A percentile compares a stretch with the other conserved stretches of the same genome.
phyloP scores from a whole-genome alignment of 179 eudicot genomes.

The Nepenthes alata region DNA sequence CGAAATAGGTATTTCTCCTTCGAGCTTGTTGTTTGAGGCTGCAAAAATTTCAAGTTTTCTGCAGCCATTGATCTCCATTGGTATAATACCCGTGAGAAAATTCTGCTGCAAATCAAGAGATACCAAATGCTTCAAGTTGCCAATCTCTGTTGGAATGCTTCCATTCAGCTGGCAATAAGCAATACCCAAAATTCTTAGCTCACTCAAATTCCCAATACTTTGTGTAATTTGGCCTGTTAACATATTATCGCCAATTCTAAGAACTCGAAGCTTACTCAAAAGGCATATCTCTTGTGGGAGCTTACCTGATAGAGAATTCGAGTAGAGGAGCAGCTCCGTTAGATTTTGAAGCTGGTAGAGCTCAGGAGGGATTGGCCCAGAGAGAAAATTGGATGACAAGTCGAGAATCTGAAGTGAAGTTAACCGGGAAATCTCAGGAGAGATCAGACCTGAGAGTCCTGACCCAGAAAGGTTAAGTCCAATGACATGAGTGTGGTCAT shows the following conservation, averaged over 20 bases:
- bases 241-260: constrained; percentile 65
- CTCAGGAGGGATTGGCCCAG: constrained; percentile 57
- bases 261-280: constrained; percentile 52
- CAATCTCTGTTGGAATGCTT: constrained; percentile 56
- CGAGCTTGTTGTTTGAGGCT: constrained; percentile 60
- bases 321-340: constrained; percentile 40
- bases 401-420: constrained; percentile 49
- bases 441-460: constrained; percentile 51
- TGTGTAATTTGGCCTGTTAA: constrained; percentile 38
- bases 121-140: constrained; percentile 41
- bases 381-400: constrained; percentile 47
- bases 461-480: constrained; percentile 48
- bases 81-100: constrained; percentile 41
- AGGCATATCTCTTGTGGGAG: constrained; percentile 51
- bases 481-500: constrained; percentile 37
- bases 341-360: constrained; percentile 50
- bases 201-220: constrained; percentile 44
- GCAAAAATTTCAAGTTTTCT: constrained; percentile 45
- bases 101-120: constrained; percentile 67
- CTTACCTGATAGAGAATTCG: constrained; percentile 49
- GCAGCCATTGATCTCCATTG: constrained; percentile 43
- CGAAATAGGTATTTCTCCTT: constrained; percentile 57
- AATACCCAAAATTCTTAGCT: constrained; percentile 42
- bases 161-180: constrained; percentile 71
- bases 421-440: constrained; percentile 47